A percentile compares a stretch with the other conserved stretches of the same genome.
Evolutionary conservation across 129 eudicot species (phyloP).

Genomic region (Lactuca saligna): DNA sequence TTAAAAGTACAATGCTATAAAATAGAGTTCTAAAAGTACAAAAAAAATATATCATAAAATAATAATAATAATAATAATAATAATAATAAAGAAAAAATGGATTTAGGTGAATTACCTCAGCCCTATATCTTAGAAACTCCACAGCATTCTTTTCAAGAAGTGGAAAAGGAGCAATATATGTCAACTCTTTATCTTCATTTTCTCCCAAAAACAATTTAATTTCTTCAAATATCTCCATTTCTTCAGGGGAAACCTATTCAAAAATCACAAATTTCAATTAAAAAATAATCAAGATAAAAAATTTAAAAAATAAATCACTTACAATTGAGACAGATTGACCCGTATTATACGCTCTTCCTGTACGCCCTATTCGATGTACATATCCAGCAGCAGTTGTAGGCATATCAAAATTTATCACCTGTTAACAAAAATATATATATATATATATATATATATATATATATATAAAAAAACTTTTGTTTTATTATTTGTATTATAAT

Average conservation of each 20-base stretch:
- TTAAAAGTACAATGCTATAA: no score
- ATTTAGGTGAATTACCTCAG: constrained; percentile 59
- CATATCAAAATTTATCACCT: constrained; percentile 96
- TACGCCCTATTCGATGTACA: constrained; percentile 95
- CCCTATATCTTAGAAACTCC: constrained; percentile 89
- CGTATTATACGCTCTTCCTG: constrained; percentile 87
- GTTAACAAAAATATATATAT: constrained; percentile 25
- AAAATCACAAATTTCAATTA: neutral
- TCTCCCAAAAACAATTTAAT: constrained; percentile 68
- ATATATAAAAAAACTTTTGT: neutral
- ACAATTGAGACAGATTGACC: constrained; percentile 97
- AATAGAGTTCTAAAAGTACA: no score
- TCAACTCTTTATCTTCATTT: constrained; percentile 44
- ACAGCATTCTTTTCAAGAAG: constrained; percentile 82
- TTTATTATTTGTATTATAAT: no score
- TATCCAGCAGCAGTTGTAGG: constrained; percentile 84
- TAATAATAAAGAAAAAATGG: no score
- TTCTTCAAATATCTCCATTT: constrained; percentile 74
- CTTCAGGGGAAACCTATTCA: constrained; percentile 82
- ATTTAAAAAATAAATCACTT: constrained; percentile 32
- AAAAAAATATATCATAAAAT: no score
- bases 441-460: no score
- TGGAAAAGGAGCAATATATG: constrained; percentile 69
- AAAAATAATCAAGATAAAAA: neutral
- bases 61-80: no score